phyloP scores from a whole-genome alignment of 208 protist species.

The Trichomonas tenax region DNA sequence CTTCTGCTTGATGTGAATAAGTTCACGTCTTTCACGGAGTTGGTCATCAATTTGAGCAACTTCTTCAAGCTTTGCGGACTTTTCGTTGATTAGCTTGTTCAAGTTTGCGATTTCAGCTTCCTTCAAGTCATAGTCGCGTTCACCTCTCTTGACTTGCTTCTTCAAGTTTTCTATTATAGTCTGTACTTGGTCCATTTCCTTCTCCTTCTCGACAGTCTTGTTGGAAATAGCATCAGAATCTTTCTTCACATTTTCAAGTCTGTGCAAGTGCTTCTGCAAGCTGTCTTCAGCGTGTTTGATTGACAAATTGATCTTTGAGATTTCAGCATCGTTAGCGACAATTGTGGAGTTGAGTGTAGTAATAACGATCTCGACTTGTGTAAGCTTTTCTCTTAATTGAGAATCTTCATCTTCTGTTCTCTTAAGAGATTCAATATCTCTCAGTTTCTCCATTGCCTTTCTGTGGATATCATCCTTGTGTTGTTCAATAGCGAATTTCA shows the following conservation, averaged over 20 bases:
- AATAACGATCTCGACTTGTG: neutral
- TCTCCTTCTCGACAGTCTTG: neutral
- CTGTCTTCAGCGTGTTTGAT: neutral
- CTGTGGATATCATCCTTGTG: neutral
- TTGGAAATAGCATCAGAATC: neutral
- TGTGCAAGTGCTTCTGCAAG: neutral
- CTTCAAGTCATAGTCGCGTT: neutral
- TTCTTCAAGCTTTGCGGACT: neutral
- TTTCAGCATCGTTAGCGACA: neutral
- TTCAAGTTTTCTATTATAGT: neutral
- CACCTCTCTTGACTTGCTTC: neutral
- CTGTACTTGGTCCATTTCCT: neutral
- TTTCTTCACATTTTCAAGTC: neutral
- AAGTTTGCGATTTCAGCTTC: neutral
- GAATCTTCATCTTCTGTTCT: neutral
- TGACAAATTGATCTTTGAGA: neutral
- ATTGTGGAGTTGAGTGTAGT: neutral
- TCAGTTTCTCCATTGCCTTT: neutral
- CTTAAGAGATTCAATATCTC: neutral
- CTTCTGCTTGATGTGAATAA: neutral
- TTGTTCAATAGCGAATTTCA: neutral
- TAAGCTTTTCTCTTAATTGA: neutral
- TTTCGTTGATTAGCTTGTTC: neutral
- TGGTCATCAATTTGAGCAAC: neutral
- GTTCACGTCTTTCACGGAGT: neutral